Base-by-base conservation (phyloP, 768 basidiomycete genomes). In the Kwoniella heveanensis region DNA sequence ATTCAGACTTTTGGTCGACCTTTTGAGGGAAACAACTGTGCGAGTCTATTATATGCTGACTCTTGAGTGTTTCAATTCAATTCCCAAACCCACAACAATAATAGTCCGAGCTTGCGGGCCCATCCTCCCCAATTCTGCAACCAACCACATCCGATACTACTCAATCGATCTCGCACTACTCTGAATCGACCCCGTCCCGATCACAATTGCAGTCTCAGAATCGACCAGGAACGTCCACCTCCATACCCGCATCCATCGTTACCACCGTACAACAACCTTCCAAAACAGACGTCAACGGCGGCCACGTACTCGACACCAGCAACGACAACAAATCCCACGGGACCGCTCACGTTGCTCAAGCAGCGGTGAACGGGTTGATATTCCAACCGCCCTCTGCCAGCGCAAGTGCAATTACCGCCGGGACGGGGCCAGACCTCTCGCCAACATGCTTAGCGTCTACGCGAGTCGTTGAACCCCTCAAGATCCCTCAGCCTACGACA, bases 391-490 rank as follows among this genome's bases (percentile, higher is more conserved):
- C 48, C 2, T 39, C 19, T 44, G 32, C n/a, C n/a, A n/a, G n/a
- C n/a, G n/a, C n/a, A n/a, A n/a, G n/a, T n/a, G n/a, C 37, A 37
- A 22, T 24, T n/a, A 13, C 29, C 46, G 15, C 25, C 1, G 25
- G 46, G 15, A 37, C 46, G 27, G 54, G 32, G 26, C 46, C 56
- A 27, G 53, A 62, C 53, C 39, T 54, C 9, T 54, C 60, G 9
- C 60, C 60, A 62, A 62, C 49, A 54, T 62, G 52, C n/a, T 39
- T 55, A 19, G 53, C 39, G 27, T 24, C 36, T 15, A 44, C 53
- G 13, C 56, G 49, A 27, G 29, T 32, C 12, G n/a, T 57, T 44
- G 62, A 64, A 57, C 49, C 62, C 13, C 37, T 64, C n/a, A 39
- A 26, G n/a, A 51, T 57, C 29, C 50, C 62, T 55, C 50, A 29